Evolutionary conservation across 2,329 filamentous ascomycete species (phyloP), one percentile per base, ranked within the genome.

Genomic region (Cladophialophora exuberans): DNA sequence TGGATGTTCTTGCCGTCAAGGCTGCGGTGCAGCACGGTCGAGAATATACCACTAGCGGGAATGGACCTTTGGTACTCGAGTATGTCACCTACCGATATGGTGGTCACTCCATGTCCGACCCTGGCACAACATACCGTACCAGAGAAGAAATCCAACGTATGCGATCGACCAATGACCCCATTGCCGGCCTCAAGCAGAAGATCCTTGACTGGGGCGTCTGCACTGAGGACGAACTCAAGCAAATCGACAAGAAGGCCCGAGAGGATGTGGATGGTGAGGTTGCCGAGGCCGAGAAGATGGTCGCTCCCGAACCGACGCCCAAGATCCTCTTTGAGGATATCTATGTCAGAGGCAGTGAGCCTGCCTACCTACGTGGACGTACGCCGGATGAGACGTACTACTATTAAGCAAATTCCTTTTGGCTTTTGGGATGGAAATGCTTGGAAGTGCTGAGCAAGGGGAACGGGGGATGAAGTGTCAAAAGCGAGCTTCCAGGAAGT

Each of bases 91-190:
- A 99, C 87, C 86, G 94, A 70, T 99, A 99, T 76, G 94, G 94
- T 73, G 94, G 94, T 66, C 94, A 99, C 87, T 97, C 91, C 79
- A 99, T 99, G 94, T 97, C 93, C 71, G 94, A 99, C 76, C 94
- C 94, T 57, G 94, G 94, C 75, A 99, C 94, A 75, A 97, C 94
- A 69, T 99, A 99, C 88, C 88, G 92, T 76, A 97, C 93, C 67
- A 91, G 94, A 77, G 94, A 99, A 82, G 94, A 99, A 81, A 96
- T 99, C 72, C 93, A 97, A 83, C 92, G 93, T 76, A 99, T 99
- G 94, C 90, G 94, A 70, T 95, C 89, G 68, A 99, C 94, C 78
- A 90, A 97, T 79, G 94, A 99, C 79, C 91, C 94, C 65, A 99
- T 99, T 71, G 91, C 92, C 69, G 94, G 94, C 57, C 85, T 99